A percentile compares a stretch with the other conserved stretches of the same genome.
Conservation (phyloP, 1,284 basidiomycete species). For the Puccinia polysora region DNA sequence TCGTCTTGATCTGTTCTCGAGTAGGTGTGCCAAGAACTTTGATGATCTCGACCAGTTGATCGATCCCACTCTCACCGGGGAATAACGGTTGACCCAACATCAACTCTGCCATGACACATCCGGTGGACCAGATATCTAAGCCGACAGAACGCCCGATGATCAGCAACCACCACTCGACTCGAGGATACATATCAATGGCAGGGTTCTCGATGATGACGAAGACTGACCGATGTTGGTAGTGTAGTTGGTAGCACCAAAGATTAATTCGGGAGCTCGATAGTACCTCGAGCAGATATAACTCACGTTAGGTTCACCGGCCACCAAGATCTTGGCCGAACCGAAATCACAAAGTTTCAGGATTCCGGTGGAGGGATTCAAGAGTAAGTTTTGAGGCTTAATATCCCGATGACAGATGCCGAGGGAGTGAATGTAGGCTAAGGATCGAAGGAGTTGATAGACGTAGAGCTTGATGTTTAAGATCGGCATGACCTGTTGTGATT, state of each 20-base stretch:
- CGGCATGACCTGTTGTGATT: slow-evolving; percentile 67
- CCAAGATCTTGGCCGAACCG: slow-evolving; percentile 95
- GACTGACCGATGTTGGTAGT: slow-evolving; percentile 95
- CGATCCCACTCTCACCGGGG: slow-evolving; percentile 99
- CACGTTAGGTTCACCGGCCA: slow-evolving; percentile 96
- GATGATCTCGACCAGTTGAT: slow-evolving; percentile 99
- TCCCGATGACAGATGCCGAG: slow-evolving; percentile 85
- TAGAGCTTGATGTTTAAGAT: slow-evolving; percentile 98
- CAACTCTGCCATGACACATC: slow-evolving; percentile 99
- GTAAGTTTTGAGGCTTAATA: slow-evolving; percentile 98
- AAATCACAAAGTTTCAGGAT: slow-evolving; percentile 98
- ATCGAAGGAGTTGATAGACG: slow-evolving; percentile 96
- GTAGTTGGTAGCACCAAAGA: slow-evolving; percentile 99
- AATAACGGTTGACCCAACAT: slow-evolving; percentile 99
- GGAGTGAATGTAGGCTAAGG: slow-evolving; percentile 95
- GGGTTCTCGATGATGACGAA: neutral
- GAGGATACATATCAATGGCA: neutral
- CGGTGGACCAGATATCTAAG: slow-evolving; percentile 96
- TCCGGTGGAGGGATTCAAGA: slow-evolving; percentile 92
- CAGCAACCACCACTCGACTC: neutral
- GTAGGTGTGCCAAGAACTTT: slow-evolving; percentile 98
- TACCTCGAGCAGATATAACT: slow-evolving; percentile 99
- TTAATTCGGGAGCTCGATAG: slow-evolving; percentile 97
- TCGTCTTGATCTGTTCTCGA: slow-evolving; percentile 99
- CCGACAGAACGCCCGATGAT: neutral